A percentile compares a stretch with the other conserved stretches of the same genome.
These are phyloP conservation scores for Eucalyptus regnans DNA, from an alignment of 345 rosid species.

Conservation along the genomic window DNA sequence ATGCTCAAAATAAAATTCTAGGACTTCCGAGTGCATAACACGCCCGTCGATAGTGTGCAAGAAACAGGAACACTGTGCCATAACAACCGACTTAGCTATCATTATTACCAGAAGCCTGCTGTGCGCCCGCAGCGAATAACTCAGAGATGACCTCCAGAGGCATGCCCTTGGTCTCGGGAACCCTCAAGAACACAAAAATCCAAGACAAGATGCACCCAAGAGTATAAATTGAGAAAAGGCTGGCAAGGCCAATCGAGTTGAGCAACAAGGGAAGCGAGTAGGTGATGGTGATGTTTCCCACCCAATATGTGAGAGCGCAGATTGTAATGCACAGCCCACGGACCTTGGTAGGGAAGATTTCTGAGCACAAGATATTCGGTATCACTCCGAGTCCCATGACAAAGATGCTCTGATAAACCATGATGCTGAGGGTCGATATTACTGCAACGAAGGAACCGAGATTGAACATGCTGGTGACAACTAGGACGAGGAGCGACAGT, in stretches of 20 bases:
- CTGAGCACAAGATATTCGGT: slow-evolving; percentile 26
- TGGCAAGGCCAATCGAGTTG: slow-evolving; percentile 12
- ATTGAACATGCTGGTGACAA: slow-evolving; percentile 1
- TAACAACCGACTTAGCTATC: not conserved
- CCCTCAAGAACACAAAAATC: slow-evolving; percentile 27
- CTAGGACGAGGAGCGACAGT: slow-evolving; percentile 5
- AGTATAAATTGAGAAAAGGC: slow-evolving; percentile 13
- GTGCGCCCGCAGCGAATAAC: slow-evolving; percentile 19
- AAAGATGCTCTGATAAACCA: slow-evolving; percentile 16
- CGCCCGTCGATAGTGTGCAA: not conserved
- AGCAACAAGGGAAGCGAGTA: slow-evolving; percentile 19
- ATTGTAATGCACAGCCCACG: slow-evolving; percentile 26
- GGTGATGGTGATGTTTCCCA: slow-evolving; percentile 13
- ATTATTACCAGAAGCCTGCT: not conserved
- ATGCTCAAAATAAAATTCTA: not conserved
- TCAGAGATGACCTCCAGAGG: slow-evolving; percentile 29
- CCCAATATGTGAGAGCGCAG: slow-evolving; percentile 24
- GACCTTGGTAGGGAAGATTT: slow-evolving; percentile 27
- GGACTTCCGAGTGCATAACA: not conserved
- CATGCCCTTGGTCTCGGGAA: slow-evolving; percentile 40
- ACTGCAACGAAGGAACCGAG: slow-evolving; percentile 1
- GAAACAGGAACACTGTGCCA: not conserved
- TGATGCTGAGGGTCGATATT: slow-evolving; percentile 8
- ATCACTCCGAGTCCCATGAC: slow-evolving; percentile 24
- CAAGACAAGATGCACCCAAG: slow-evolving; percentile 11